phyloP scores from a whole-genome alignment of 176 grass and related monocot species.

The Avena eriantha region DNA sequence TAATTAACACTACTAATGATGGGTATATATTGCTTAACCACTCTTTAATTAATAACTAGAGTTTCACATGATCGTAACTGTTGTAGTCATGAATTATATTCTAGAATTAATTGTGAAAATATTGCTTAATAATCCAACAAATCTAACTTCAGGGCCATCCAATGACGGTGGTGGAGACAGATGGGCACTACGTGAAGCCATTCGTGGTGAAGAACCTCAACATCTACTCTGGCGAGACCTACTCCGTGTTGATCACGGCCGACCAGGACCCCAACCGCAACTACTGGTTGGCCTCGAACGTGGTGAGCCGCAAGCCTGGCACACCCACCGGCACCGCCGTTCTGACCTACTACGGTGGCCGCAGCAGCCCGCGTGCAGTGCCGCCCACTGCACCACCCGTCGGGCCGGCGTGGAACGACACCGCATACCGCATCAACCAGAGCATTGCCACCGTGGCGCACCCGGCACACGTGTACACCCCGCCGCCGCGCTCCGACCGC shows the following conservation, averaged over 20 bases:
- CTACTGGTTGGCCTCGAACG: slow-evolving; percentile 81
- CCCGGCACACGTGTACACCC: slow-evolving; percentile 42
- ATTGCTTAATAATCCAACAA: no score
- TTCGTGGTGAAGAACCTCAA: slow-evolving; percentile 84
- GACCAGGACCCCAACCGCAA: slow-evolving; percentile 78
- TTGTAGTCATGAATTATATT: no score
- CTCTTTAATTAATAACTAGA: no score
- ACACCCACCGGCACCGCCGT: slow-evolving; percentile 64
- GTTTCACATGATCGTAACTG: no score
- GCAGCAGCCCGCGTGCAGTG: slow-evolving; percentile 13
- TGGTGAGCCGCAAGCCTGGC: slow-evolving; percentile 61
- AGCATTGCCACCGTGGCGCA: slow-evolving; percentile 58
- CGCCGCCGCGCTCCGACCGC: slow-evolving; percentile 59
- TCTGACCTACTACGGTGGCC: slow-evolving; percentile 66
- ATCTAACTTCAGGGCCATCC: slow-evolving; percentile 53
- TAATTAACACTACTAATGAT: no score
- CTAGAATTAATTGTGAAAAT: no score
- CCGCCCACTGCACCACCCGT: slow-evolving; percentile 33
- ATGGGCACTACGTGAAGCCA: slow-evolving; percentile 89
- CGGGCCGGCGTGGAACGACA: slow-evolving; percentile 77
- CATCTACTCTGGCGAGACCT: slow-evolving; percentile 94
- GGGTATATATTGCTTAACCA: no score
- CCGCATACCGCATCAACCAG: slow-evolving; percentile 52
- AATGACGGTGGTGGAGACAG: slow-evolving; percentile 79
- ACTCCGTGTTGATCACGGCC: slow-evolving; percentile 75